Evolutionary conservation across 257 asterid genomes (phyloP), one percentile per base, ranked within the genome.

Genomic region (Nyctanthes arbortristis): DNA sequence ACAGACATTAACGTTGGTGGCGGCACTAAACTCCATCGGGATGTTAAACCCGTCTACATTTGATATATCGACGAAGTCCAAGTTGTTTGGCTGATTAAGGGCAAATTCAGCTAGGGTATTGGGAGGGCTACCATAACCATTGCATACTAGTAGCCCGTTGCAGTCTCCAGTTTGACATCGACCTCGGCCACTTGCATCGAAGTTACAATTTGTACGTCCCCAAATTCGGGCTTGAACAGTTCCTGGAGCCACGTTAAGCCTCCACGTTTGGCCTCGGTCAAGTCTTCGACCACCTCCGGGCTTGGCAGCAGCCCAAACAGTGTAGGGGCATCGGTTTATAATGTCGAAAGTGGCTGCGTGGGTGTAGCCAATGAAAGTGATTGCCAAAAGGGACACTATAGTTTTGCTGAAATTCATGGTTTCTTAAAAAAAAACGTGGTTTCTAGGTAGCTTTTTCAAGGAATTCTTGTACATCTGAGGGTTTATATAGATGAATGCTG

Each of bases 301-400:
- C 1, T 57, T 30, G 27, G 79, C 79, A 1, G 79, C 77, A 0
- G 79, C 82, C 82, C 77, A 78, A 18, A 78, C 82, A 0, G 83
- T 9, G 77, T 69, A 74, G 32, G 56, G 3, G 35, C 83, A 78
- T 3, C 1, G 29, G 73, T 78, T 74, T 67, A 11, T n/a, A 6
- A 74, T 54, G 32, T 69, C 24, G 18, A 78, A 78, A 39, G 40
- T 69, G 36, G 80, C 77, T 5, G 83, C 80, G 52, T 25, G 64
- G 39, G 83, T 65, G 52, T 70, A 36, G 59, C 71, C 22, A 20
- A 18, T 45, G 54, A 6, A 63, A 2, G 67, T 31, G 35, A 32
- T 47, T 28, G 40, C 4, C 37, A 32, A 72, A 25, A 75, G 40
- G 61, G 57, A 22, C 29, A 40, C 66, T 4, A 18, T 1, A 32